Conservation (phyloP, 768 basidiomycete species). For the Termitomyces titanicus region DNA sequence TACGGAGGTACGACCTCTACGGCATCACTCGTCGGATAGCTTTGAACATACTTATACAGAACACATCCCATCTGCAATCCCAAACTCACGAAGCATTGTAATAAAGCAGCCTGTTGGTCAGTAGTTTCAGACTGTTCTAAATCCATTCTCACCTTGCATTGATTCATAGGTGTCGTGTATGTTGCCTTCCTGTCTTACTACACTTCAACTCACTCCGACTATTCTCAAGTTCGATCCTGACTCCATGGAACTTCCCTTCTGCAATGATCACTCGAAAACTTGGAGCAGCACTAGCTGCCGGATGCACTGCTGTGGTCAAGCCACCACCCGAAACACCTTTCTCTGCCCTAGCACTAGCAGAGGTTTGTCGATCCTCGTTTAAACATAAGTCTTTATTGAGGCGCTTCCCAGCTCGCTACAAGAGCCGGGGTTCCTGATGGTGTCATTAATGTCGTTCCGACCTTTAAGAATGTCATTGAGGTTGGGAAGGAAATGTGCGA, state of each 20-base stretch:
- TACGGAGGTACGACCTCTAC: conserved; percentile 66
- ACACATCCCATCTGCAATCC: conserved; percentile 73
- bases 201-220: conserved; percentile 1
- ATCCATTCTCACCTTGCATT: not conserved
- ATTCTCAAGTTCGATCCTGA: conserved; percentile 61
- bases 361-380: conserved; percentile 43
- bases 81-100: conserved; percentile 75
- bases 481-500: conserved; percentile 95
- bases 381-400: not conserved
- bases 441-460: conserved; percentile 92
- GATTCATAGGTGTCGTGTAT: conserved; percentile 36
- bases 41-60: conserved; percentile 37
- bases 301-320: conserved; percentile 95
- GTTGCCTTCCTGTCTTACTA: conserved; percentile 14
- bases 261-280: conserved; percentile 94
- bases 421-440: conserved; percentile 95
- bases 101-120: conserved; percentile 91
- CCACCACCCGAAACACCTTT: conserved; percentile 95
- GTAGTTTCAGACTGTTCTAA: conserved; percentile 14
- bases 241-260: conserved; percentile 93
- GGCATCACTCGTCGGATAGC: not conserved
- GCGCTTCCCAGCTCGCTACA: conserved; percentile 53
- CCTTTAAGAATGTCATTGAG: conserved; percentile 77
- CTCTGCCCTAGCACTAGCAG: conserved; percentile 86
- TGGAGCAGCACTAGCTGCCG: conserved; percentile 86